A percentile compares a stretch with the other conserved stretches of the same genome.
phyloP scores from a whole-genome alignment of 352 stramenopile species.

The Pythium brassicae region DNA sequence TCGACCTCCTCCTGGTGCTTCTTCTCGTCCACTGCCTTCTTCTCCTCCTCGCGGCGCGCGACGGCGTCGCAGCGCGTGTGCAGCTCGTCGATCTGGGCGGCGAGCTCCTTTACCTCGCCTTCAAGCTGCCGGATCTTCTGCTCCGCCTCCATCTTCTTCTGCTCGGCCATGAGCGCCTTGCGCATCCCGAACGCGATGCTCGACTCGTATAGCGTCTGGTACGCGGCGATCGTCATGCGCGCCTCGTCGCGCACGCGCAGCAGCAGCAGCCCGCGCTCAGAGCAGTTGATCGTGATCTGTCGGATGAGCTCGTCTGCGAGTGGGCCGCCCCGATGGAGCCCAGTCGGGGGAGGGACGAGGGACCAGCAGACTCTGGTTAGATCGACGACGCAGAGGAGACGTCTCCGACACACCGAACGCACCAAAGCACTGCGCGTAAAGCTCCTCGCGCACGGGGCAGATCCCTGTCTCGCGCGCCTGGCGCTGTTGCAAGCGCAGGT shows the following conservation, averaged over 20 bases:
- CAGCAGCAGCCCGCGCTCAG: slow-evolving; percentile 85
- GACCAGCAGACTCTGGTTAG: background rate
- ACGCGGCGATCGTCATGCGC: slow-evolving; percentile 90
- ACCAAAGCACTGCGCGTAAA: slow-evolving; percentile 93
- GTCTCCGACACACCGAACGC: background rate
- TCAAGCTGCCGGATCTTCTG: slow-evolving; percentile 79
- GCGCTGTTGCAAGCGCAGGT: slow-evolving; percentile 86
- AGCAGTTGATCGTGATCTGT: slow-evolving; percentile 93
- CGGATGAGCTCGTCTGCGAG: slow-evolving; percentile 85
- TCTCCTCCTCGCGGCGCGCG: slow-evolving; percentile 56
- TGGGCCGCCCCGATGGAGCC: too few relatives aligned
- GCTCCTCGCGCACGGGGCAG: slow-evolving; percentile 89
- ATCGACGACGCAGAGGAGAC: background rate
- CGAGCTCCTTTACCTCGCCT: slow-evolving; percentile 75
- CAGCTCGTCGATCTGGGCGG: slow-evolving; percentile 72
- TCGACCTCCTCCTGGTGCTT: slow-evolving; percentile 87
- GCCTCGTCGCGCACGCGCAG: slow-evolving; percentile 89
- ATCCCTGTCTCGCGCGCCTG: slow-evolving; percentile 92
- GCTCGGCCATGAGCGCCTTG: slow-evolving; percentile 91
- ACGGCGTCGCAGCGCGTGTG: slow-evolving; percentile 55
- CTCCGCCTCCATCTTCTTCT: slow-evolving; percentile 87
- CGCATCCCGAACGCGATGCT: slow-evolving; percentile 92
- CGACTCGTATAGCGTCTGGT: slow-evolving; percentile 91
- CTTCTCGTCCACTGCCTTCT: slow-evolving; percentile 70
- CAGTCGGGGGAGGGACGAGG: background rate